Conservation (phyloP, 192 early-diverging fungal species). For the Lobosporangium transversale region DNA sequence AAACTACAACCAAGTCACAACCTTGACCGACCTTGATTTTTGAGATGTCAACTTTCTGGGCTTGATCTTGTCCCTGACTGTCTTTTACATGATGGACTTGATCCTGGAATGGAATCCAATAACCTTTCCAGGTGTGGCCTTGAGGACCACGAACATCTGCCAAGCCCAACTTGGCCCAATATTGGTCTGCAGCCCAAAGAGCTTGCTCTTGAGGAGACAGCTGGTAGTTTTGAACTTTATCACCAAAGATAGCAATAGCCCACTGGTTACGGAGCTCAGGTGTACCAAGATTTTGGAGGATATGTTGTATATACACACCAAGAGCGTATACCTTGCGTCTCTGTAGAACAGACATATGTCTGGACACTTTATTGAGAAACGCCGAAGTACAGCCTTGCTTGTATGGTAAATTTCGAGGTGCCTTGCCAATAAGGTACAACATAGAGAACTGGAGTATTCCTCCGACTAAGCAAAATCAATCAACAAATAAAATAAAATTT, state of each 20-base stretch:
- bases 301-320: not conserved
- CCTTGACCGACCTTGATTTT: slow-evolving; percentile 1
- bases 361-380: not conserved
- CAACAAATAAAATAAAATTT: too few relatives aligned
- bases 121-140: slow-evolving; percentile 25
- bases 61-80: not conserved
- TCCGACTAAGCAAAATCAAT: not conserved
- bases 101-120: slow-evolving; percentile 43
- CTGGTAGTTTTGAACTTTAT: slow-evolving; percentile 5
- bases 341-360: not conserved
- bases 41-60: not conserved
- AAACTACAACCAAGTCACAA: slow-evolving; percentile 28
- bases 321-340: not conserved
- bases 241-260: not conserved
- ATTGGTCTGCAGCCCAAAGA: not conserved
- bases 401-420: not conserved
- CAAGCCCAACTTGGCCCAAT: not conserved
- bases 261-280: not conserved
- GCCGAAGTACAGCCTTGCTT: not conserved
- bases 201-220: not conserved
- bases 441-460: not conserved
- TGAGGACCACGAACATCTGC: not conserved
- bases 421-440: not conserved
- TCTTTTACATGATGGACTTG: not conserved
- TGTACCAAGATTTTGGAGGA: not conserved